These are phyloP conservation scores for Prunus armeniaca DNA, from an alignment of 306 rosid genomes.

Conservation along the genomic window DNA sequence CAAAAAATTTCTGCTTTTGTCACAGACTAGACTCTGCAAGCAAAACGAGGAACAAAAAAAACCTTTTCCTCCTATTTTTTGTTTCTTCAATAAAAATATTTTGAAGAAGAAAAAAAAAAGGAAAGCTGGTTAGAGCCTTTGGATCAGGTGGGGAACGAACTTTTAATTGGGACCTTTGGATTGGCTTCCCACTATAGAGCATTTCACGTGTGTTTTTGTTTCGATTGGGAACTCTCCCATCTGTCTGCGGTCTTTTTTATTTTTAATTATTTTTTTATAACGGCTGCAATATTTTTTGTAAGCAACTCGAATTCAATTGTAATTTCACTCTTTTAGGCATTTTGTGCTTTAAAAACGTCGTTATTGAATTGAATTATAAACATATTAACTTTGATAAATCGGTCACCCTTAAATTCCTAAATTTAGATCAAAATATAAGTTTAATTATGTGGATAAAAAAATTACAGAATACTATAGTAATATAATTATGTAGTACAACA, in stretches of 20 bases:
- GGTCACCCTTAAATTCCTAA: no score
- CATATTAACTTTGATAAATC: no score
- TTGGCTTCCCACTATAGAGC: not conserved
- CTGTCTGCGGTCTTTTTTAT: no score
- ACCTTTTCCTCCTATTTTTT: not conserved
- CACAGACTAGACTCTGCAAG: slow-evolving; percentile 1
- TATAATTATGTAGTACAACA: rapidly evolving
- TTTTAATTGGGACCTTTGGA: slow-evolving; percentile 52
- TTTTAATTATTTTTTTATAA: no score
- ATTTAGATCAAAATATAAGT: no score
- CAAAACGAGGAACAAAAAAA: slow-evolving; percentile 2
- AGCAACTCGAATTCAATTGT: no score
- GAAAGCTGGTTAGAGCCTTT: slow-evolving; percentile 23
- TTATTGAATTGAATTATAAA: no score
- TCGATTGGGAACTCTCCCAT: not conserved
- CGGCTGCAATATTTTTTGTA: no score
- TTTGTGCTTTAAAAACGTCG: no score
- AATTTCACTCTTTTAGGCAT: no score
- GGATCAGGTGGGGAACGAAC: slow-evolving; percentile 38
- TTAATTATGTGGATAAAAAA: no score
- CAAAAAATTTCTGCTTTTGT: slow-evolving; percentile 3
- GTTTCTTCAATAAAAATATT: slow-evolving; percentile 7
- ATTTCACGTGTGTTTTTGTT: not conserved
- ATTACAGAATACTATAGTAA: no score
- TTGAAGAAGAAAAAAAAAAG: not conserved